phyloP scores from a whole-genome alignment of 495 filamentous ascomycete species.

The Penicillium simplicissimum region DNA sequence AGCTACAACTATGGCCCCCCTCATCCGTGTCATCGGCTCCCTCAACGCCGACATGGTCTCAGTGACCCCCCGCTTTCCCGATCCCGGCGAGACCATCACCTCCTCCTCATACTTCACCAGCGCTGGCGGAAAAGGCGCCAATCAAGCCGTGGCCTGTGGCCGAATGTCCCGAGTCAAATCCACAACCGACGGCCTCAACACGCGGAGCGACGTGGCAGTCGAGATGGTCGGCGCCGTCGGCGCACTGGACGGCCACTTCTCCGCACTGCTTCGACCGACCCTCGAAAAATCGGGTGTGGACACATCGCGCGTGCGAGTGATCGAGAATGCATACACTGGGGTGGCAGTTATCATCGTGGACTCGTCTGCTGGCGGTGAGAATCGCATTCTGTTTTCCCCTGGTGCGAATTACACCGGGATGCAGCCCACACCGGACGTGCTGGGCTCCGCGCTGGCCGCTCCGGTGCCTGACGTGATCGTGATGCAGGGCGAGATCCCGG shows the following conservation, averaged over 20 bases:
- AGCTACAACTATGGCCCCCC: conserved; percentile 43
- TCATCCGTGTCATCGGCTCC: conserved; percentile 82
- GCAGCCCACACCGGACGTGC: conserved; percentile 41
- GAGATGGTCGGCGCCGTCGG: conserved; percentile 87
- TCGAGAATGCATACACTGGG: conserved; percentile 64
- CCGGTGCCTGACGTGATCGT: conserved; percentile 66
- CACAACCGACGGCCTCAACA: conserved; percentile 21
- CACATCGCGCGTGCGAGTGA: conserved; percentile 49
- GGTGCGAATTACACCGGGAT: conserved; percentile 71
- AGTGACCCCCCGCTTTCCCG: conserved; percentile 78
- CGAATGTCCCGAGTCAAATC: conserved; percentile 57
- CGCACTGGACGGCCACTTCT: conserved; percentile 50
- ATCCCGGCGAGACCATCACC: conserved; percentile 84
- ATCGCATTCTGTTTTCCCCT: conserved; percentile 78
- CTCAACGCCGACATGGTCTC: conserved; percentile 93
- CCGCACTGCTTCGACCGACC: conserved; percentile 40
- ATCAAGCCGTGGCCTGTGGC: conserved; percentile 84
- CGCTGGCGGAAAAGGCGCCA: conserved; percentile 91
- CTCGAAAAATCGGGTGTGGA: conserved; percentile 64
- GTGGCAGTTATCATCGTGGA: conserved; percentile 85
- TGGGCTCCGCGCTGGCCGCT: conserved; percentile 36
- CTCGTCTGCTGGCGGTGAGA: conserved; percentile 73
- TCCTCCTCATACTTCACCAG: conserved; percentile 74
- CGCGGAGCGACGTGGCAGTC: conserved; percentile 55
- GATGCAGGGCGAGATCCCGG: conserved; percentile 86